Conservation (phyloP, 2,329 filamentous ascomycete genomes). For the Ramichloridium luteum region DNA sequence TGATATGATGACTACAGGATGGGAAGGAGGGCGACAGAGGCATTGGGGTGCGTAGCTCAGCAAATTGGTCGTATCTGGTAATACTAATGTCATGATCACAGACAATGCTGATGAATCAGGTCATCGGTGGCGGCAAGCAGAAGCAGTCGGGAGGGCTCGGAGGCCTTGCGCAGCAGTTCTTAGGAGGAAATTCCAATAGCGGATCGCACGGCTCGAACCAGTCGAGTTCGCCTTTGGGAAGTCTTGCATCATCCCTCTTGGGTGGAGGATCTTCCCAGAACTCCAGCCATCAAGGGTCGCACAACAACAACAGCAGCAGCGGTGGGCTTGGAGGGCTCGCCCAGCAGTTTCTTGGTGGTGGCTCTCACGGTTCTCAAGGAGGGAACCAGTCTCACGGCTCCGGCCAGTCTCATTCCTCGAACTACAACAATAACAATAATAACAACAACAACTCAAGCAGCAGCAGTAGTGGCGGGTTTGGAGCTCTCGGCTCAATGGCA, state of each 20-base stretch:
- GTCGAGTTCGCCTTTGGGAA: conserved; percentile 14
- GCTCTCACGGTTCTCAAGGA: too few relatives aligned
- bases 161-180: conserved; percentile 16
- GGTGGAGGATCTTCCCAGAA: conserved; percentile 18
- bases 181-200: conserved; percentile 14
- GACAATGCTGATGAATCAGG: conserved; percentile 17
- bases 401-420: too few relatives aligned
- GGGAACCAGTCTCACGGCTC: too few relatives aligned
- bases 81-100: too few relatives aligned
- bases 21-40: conserved; percentile 21
- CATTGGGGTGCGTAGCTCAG: conserved; percentile 17
- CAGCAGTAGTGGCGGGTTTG: conserved; percentile 14
- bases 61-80: too few relatives aligned
- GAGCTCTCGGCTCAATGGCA: conserved; percentile 17
- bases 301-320: conserved; percentile 6
- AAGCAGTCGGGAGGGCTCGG: conserved; percentile 14
- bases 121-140: conserved; percentile 22
- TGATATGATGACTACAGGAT: conserved; percentile 6
- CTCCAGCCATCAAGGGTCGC: conserved; percentile 1
- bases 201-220: conserved; percentile 7
- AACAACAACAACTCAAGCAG: conserved; percentile 7
- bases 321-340: conserved; percentile 1
- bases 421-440: conserved; percentile 4
- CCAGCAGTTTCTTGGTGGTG: background rate
- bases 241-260: conserved; percentile 22